Base-by-base conservation (phyloP, 1,284 basidiomycete species). In the Gymnopus androsaceus region DNA sequence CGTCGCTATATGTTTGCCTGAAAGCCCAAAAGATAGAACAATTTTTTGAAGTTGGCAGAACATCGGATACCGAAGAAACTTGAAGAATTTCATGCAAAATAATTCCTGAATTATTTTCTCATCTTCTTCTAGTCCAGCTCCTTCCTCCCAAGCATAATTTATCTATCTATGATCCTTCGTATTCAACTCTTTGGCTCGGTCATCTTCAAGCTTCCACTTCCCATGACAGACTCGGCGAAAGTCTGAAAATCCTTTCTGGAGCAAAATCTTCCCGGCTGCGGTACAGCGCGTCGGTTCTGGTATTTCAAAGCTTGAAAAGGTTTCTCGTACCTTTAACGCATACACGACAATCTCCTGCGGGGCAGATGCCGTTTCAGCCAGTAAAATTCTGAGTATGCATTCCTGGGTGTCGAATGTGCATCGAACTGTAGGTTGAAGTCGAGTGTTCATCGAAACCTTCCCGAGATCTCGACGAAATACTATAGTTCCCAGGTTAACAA, bases 401-500 rank as follows among this genome's bases (percentile, higher is more conserved):
- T 87, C 84, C 41, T 78, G 74, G 27, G 72, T 68, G 58, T 85
- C 81, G 63, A 76, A 85, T 19, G 79, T 75, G 59, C 82, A 85
- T 27, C 81, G 77, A 34, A 87, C 74, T 4, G 77, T 67, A 6
- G 81, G 72, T 33, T 72, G 70, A 48, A 87, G 64, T 17, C 78
- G 77, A 33, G 84, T 72, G 64, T 86, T 86, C 82, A 87, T 83
- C 1, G 83, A 81, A 2, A 86, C 81, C 63, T 87, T 81, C 74
- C 82, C 81, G 30, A 87, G 68, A 0, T 87, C 85, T 4, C 85
- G 80, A 15, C 85, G 81, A 69, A 87, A 87, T 12, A 87, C 85
- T 86, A 33, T 4, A 34, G 37, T 15, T 30, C 11, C 7, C 25
- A 25, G 4, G 21, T 28, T 9, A 51, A 9, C 21, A 21, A 17